phyloP scores from a whole-genome alignment of 768 basidiomycete species.

The Amanita fuliginea region DNA sequence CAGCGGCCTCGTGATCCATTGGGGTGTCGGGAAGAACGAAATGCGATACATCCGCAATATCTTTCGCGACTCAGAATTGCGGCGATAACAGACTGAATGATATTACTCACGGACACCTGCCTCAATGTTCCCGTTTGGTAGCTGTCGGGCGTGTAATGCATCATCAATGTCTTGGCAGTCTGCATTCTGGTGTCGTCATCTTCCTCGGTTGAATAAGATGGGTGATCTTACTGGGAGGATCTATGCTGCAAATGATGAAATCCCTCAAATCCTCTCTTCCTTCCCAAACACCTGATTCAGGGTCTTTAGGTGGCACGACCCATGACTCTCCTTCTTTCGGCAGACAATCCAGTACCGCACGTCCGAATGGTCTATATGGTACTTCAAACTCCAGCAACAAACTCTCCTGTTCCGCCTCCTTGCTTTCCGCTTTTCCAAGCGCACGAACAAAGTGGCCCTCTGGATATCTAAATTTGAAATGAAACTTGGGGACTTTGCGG shows the following conservation, averaged over 20 bases:
- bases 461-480: slow-evolving; percentile 44
- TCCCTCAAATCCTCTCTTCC: slow-evolving; percentile 82
- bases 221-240: slow-evolving; percentile 65
- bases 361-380: slow-evolving; percentile 94
- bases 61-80: slow-evolving; percentile 25
- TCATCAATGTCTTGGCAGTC: slow-evolving; percentile 99
- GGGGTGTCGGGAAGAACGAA: slow-evolving; percentile 90
- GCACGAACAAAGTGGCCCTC: slow-evolving; percentile 96
- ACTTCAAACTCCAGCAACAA: slow-evolving; percentile 91
- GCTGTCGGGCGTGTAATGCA: slow-evolving; percentile 77
- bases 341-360: slow-evolving; percentile 84
- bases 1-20: slow-evolving; percentile 95
- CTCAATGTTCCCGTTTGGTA: slow-evolving; percentile 92
- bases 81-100: neutral
- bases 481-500: neutral
- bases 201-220: neutral
- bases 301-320: slow-evolving; percentile 78
- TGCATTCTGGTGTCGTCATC: slow-evolving; percentile 16
- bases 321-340: slow-evolving; percentile 84
- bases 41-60: slow-evolving; percentile 97
- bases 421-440: slow-evolving; percentile 83
- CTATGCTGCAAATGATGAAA: slow-evolving; percentile 88
- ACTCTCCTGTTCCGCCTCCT: slow-evolving; percentile 94
- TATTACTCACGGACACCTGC: slow-evolving; percentile 90
- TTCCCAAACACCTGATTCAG: slow-evolving; percentile 44